These are phyloP conservation scores for Penicillium sp. DNA, from an alignment of 2,329 filamentous ascomycete genomes.

Conservation along the genomic window DNA sequence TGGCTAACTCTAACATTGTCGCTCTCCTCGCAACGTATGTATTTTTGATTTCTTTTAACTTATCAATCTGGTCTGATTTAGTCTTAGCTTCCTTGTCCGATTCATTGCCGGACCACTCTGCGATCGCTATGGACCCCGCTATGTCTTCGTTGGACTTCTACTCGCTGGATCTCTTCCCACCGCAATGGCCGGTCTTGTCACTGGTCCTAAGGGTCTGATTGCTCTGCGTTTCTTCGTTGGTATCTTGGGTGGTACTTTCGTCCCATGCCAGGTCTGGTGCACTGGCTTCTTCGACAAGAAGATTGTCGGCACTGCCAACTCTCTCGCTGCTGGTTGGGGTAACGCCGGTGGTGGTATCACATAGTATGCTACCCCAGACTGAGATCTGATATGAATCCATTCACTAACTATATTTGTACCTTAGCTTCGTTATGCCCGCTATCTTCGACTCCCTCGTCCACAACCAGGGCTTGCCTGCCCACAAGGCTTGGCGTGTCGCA, in stretches of 20 bases:
- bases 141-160: conserved; percentile 79
- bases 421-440: conserved; percentile 84
- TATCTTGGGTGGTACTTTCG: conserved; percentile 52
- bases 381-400: background rate
- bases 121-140: conserved; percentile 80
- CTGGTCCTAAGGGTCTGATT: conserved; percentile 62
- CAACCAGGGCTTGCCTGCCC: conserved; percentile 63
- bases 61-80: conserved; percentile 4
- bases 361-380: conserved; percentile 56
- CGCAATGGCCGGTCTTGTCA: conserved; percentile 78
- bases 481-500: conserved; percentile 80
- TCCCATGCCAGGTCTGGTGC: conserved; percentile 83
- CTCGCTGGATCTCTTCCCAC: conserved; percentile 80
- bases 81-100: conserved; percentile 70
- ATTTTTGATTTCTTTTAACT: background rate
- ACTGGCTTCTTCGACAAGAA: conserved; percentile 95
- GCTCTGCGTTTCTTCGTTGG: conserved; percentile 53
- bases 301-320: conserved; percentile 86
- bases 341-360: conserved; percentile 90
- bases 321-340: conserved; percentile 81
- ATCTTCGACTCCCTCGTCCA: conserved; percentile 78
- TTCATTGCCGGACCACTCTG: conserved; percentile 82
- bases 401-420: conserved; percentile 8
- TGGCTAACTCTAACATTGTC: conserved; percentile 90
- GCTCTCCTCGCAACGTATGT: conserved; percentile 73